Evolutionary conservation across 805 yeast genomes (phyloP).

Genomic region (Torulaspora maleeae): DNA sequence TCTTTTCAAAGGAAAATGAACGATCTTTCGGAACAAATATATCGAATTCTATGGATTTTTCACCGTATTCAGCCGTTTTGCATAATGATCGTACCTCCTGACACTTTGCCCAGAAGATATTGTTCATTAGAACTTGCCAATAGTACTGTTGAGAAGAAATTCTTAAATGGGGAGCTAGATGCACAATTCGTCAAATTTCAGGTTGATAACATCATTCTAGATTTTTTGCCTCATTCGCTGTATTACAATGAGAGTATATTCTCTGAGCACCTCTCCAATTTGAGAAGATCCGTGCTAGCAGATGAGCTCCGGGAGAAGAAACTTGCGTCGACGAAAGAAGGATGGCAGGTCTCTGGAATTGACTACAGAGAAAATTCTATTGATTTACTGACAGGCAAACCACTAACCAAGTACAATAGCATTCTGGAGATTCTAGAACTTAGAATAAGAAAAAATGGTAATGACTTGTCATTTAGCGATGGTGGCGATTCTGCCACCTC

Average conservation of each 20-base stretch:
- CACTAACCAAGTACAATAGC: slow-evolving; percentile 64
- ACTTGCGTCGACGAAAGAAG: slow-evolving; percentile 5
- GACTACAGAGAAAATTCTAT: slow-evolving; percentile 70
- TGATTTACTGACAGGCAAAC: slow-evolving; percentile 74
- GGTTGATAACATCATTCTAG: slow-evolving; percentile 34
- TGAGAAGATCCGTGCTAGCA: slow-evolving; percentile 56
- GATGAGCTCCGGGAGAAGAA: slow-evolving; percentile 23
- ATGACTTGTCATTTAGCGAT: slow-evolving; percentile 66
- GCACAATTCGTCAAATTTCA: slow-evolving; percentile 75
- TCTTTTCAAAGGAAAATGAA: slow-evolving; percentile 29
- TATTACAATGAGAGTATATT: slow-evolving; percentile 35
- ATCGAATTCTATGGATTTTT: slow-evolving; percentile 38
- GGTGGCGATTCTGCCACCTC: slow-evolving; percentile 35
- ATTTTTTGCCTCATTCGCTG: slow-evolving; percentile 34
- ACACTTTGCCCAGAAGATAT: slow-evolving; percentile 73
- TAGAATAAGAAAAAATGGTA: slow-evolving; percentile 69
- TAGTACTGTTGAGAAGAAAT: slow-evolving; percentile 72
- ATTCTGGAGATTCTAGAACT: slow-evolving; percentile 73
- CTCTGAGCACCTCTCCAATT: slow-evolving; percentile 54
- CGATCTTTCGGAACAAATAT: slow-evolving; percentile 34
- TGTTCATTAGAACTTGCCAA: slow-evolving; percentile 85
- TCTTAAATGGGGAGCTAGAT: slow-evolving; percentile 72
- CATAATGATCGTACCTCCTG: slow-evolving; percentile 72
- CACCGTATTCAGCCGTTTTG: slow-evolving; percentile 81
- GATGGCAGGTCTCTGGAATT: slow-evolving; percentile 70